Conservation (phyloP, 257 asterid species). For the Primulina eburnea region DNA sequence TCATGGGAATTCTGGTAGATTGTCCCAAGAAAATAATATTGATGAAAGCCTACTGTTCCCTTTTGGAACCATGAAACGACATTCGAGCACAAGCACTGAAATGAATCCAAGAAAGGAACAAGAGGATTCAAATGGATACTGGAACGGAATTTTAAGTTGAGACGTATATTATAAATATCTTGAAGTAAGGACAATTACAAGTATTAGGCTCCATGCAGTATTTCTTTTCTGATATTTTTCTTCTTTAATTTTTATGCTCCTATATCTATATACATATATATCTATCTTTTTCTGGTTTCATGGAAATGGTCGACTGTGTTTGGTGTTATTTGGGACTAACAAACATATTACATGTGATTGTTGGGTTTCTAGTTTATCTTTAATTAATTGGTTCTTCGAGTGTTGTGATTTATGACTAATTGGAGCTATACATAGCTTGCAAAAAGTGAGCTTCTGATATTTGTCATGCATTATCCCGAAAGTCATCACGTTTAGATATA, state of each 20-base stretch:
- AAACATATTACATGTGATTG: not conserved
- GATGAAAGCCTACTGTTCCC: constrained; percentile 50
- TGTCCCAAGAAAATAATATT: constrained; percentile 30
- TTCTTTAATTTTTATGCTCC: constrained; percentile 4
- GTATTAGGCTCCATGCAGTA: not conserved
- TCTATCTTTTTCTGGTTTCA: not conserved
- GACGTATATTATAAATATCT: constrained; percentile 22
- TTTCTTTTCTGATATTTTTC: not conserved
- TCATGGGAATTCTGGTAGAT: constrained; percentile 22
- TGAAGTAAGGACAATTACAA: constrained; percentile 31
- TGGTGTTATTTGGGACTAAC: constrained; percentile 25
- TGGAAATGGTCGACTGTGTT: constrained; percentile 14
- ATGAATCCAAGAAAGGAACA: constrained; percentile 43
- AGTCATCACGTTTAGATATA: not conserved
- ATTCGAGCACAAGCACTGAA: constrained; percentile 31
- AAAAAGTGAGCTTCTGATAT: not conserved
- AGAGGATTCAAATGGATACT: constrained; percentile 52
- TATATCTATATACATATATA: too few relatives aligned
- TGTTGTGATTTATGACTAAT: not conserved
- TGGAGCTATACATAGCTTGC: not conserved
- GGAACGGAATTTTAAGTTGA: constrained; percentile 74
- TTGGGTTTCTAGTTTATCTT: not conserved
- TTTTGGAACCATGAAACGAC: constrained; percentile 42
- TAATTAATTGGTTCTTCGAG: not conserved
- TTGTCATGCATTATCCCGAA: not conserved